Evolutionary conservation across 1,284 basidiomycete species (phyloP).

Genomic region (Rhodotorula sp.): DNA sequence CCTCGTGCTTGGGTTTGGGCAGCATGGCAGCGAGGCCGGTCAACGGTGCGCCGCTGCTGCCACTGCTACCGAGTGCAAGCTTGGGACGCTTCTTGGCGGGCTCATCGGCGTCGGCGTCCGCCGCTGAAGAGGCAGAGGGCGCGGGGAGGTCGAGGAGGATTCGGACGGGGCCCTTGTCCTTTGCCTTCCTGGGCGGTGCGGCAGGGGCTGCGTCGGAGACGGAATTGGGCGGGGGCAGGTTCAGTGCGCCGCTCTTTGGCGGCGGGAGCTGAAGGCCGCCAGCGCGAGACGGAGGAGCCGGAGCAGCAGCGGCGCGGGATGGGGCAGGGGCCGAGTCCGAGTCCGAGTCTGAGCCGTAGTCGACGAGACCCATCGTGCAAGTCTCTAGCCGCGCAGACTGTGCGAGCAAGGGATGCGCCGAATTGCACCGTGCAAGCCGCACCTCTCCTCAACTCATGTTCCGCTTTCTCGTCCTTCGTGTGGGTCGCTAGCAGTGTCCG

Average conservation of each 20-base stretch:
- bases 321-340: conserved; percentile 3
- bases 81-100: conserved; percentile 32
- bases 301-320: neutral
- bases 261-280: neutral
- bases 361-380: conserved; percentile 17
- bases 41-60: conserved; percentile 6
- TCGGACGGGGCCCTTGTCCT: conserved; percentile 31
- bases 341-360: conserved; percentile 39
- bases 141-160: conserved; percentile 41
- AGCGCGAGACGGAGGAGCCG: neutral
- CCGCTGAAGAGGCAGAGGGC: conserved; percentile 2
- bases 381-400: rapidly evolving
- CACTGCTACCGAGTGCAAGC: conserved; percentile 15
- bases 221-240: neutral
- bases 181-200: conserved; percentile 8
- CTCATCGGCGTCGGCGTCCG: conserved; percentile 1
- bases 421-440: too few species aligned
- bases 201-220: neutral
- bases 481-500: too few species aligned
- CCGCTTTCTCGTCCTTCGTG: too few species aligned
- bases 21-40: conserved; percentile 38
- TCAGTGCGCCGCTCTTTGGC: neutral
- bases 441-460: too few species aligned
- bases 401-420: neutral
- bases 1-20: conserved; percentile 38